Evolutionary conservation across 2,329 filamentous ascomycete species (phyloP), one percentile per base, ranked within the genome.

Genomic region (Didymosphaeria variabile): DNA sequence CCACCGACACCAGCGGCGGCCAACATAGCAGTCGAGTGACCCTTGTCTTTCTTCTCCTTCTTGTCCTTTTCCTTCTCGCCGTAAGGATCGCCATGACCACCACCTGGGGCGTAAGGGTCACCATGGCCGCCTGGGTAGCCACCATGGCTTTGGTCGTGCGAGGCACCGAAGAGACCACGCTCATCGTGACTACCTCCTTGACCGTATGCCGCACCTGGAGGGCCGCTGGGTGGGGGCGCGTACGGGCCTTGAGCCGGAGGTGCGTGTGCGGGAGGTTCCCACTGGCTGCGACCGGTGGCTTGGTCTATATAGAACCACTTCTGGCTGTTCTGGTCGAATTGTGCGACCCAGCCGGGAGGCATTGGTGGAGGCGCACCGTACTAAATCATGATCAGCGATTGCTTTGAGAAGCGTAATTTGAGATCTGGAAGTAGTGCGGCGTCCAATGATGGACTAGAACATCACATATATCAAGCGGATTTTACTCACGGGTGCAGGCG

Each of bases 241-340:
- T 77, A 77, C 1, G 71, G 70, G 5, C 72, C 74, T 29, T 71
- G 72, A n/a, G 73, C 73, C 13, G 73, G 47, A 52, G 63, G 63
- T 10, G 58, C 59, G 38, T 69, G 64, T 13, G 78, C 77, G 2
- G 88, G 87, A 17, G 83, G 81, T 63, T 90, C 87, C 88, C 88
- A 91, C 75, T 90, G 88, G 0, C 86, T 85, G 60, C 83, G 84
- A 21, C 87, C 87, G 13, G 86, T 86, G 50, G 85, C 81, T 59
- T 86, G 79, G 74, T 91, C 87, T 59, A 87, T 82, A 70, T 89
- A 91, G 79, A 86, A 91, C 80, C 86, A 90, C 58, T 86, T 85
- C 71, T 88, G 85, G 61, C 83, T 80, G 60, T 81, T 82, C 59
- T 86, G 83, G 66, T 91, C 88, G 77, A 85, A 91, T 74, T 89